Conservation (phyloP, 2,329 filamentous ascomycete genomes). For the Clonostachys sp. region DNA sequence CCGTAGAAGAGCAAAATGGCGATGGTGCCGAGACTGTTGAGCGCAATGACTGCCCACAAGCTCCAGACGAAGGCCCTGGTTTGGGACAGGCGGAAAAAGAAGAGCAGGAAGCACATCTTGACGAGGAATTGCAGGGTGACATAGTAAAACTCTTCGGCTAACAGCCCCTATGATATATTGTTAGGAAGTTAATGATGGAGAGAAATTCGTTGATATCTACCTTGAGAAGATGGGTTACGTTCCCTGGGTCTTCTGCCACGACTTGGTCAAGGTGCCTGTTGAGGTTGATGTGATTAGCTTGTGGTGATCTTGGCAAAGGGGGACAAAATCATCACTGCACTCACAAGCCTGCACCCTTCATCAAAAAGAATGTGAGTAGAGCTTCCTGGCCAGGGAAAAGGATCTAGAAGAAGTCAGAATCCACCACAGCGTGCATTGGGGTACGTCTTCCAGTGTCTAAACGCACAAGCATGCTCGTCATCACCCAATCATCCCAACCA, state of each 20-base stretch:
- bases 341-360: not conserved
- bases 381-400: not conserved
- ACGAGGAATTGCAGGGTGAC: constrained; percentile 1
- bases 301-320: not conserved
- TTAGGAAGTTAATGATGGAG: not conserved
- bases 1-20: constrained; percentile 1
- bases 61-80: not conserved
- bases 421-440: not conserved
- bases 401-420: not conserved
- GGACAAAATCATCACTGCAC: not conserved
- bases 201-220: not conserved
- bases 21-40: not conserved
- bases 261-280: constrained; percentile 1
- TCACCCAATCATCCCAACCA: constrained; percentile 1
- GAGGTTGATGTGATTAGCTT: not conserved
- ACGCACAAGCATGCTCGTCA: constrained; percentile 1
- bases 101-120: constrained; percentile 2
- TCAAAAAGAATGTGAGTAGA: not conserved
- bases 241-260: not conserved
- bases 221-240: not conserved
- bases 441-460: not conserved
- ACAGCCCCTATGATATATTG: not conserved
- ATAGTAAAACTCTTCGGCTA: constrained; percentile 1
- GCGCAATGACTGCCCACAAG: not conserved
- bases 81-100: constrained; percentile 1